Evolutionary conservation across 140 eudicot species (phyloP).

Genomic region (Flaveria floridana): DNA sequence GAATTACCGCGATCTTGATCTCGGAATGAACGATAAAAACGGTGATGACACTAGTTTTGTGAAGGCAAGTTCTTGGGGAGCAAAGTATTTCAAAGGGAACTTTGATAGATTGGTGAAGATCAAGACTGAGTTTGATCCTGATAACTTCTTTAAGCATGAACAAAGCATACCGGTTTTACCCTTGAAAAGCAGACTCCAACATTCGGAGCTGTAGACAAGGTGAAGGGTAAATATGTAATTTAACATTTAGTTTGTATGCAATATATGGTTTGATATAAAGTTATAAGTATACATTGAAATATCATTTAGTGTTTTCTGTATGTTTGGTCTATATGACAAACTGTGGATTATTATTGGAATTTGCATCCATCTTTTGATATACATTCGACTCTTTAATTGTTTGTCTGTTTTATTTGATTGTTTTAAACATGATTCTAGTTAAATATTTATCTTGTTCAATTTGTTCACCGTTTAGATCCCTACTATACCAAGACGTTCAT

Average conservation of each 20-base stretch:
- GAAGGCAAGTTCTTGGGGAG: constrained; percentile 34
- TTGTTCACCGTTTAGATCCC: neutral
- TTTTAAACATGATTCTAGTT: no score
- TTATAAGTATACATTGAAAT: neutral
- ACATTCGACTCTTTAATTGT: no score
- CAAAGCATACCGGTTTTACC: constrained; percentile 37
- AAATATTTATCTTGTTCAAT: neutral
- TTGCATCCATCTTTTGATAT: neutral
- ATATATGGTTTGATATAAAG: neutral
- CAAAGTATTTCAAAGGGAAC: constrained; percentile 33
- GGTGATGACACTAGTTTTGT: constrained; percentile 35
- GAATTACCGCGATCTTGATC: constrained; percentile 36
- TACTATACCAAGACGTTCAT: neutral
- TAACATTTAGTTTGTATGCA: neutral
- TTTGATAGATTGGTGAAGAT: constrained; percentile 37
- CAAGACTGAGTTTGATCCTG: constrained; percentile 36
- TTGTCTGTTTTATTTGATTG: no score
- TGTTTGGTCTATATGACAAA: neutral
- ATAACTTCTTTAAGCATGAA: constrained; percentile 38
- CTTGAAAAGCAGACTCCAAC: constrained; percentile 10
- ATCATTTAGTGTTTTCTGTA: neutral
- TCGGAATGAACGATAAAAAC: constrained; percentile 36
- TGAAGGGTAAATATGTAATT: constrained; percentile 21
- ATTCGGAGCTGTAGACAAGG: constrained; percentile 6
- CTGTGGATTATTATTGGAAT: neutral